phyloP scores from a whole-genome alignment of 1,284 basidiomycete genomes.

The Papiliotrema fonsecae region DNA sequence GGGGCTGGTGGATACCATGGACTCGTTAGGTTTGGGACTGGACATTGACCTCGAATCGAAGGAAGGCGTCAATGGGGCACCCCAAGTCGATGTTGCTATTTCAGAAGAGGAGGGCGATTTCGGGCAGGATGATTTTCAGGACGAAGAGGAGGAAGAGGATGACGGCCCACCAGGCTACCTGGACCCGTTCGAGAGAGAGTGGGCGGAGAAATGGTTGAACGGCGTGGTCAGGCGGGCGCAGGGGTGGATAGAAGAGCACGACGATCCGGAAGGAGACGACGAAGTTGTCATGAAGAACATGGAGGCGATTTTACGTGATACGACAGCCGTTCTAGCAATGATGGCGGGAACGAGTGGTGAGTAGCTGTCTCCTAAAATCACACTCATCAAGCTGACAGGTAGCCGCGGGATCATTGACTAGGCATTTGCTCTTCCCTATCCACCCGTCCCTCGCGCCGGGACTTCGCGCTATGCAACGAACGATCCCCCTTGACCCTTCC shows the following conservation, averaged over 20 bases:
- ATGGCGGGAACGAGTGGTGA: slow-evolving; percentile 59
- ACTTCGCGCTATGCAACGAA: slow-evolving; percentile 16
- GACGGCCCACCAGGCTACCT: slow-evolving; percentile 17
- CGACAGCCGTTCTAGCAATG: slow-evolving; percentile 61
- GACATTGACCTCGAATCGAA: slow-evolving; percentile 5
- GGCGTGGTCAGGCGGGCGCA: slow-evolving; percentile 42
- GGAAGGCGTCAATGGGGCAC: not conserved
- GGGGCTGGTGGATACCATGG: slow-evolving; percentile 27
- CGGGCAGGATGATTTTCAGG: slow-evolving; percentile 4
- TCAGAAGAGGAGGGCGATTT: not conserved
- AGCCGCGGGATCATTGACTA: slow-evolving; percentile 41
- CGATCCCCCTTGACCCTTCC: slow-evolving; percentile 17
- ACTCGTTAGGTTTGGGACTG: slow-evolving; percentile 25
- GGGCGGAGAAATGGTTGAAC: slow-evolving; percentile 46
- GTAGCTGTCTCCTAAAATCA: slow-evolving; percentile 22
- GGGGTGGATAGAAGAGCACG: slow-evolving; percentile 33
- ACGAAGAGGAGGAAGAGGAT: slow-evolving; percentile 9
- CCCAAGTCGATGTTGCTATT: not conserved
- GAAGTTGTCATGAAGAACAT: slow-evolving; percentile 17
- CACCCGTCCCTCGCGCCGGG: slow-evolving; percentile 26
- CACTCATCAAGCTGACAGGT: not conserved
- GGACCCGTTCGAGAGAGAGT: slow-evolving; percentile 47
- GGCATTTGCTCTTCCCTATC: slow-evolving; percentile 44
- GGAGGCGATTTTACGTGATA: slow-evolving; percentile 55
- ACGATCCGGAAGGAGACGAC: slow-evolving; percentile 14